Percentiles rank a stretch among this genome's conserved stretches.
Conservation (phyloP, 352 stramenopile genomes). For the Aphanomyces invadans region DNA sequence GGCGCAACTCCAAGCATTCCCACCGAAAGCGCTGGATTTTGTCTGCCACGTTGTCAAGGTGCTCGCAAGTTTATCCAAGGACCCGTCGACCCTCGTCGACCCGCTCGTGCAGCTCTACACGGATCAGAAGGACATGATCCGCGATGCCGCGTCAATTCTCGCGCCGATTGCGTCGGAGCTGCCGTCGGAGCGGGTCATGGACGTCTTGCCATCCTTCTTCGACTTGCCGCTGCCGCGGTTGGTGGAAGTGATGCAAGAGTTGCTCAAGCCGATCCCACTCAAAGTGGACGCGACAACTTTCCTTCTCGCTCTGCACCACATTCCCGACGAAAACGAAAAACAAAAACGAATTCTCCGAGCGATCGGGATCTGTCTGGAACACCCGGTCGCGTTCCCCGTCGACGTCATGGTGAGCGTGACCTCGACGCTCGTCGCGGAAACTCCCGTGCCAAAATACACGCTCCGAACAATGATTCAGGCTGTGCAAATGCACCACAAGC, state of each 20-base stretch:
- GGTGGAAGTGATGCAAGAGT: slow-evolving; percentile 56
- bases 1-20: slow-evolving; percentile 57
- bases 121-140: slow-evolving; percentile 39
- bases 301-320: slow-evolving; percentile 65
- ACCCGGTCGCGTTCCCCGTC: slow-evolving; percentile 68
- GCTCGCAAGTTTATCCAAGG: slow-evolving; percentile 37
- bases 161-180: slow-evolving; percentile 61
- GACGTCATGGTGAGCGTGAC: slow-evolving; percentile 68
- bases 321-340: slow-evolving; percentile 60
- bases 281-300: slow-evolving; percentile 58
- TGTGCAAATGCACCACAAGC: slow-evolving; percentile 55
- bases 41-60: slow-evolving; percentile 75
- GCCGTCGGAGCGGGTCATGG: slow-evolving; percentile 45
- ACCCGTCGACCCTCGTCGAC: slow-evolving; percentile 40
- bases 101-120: slow-evolving; percentile 60
- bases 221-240: slow-evolving; percentile 43
- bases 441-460: slow-evolving; percentile 55
- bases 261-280: slow-evolving; percentile 66
- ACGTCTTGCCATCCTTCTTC: slow-evolving; percentile 50
- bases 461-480: slow-evolving; percentile 72
- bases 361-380: slow-evolving; percentile 73
- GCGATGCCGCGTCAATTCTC: slow-evolving; percentile 56
- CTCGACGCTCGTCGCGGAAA: slow-evolving; percentile 48
- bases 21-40: slow-evolving; percentile 47
- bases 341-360: slow-evolving; percentile 71